Percentiles rank a stretch among this genome's conserved stretches.
These are phyloP conservation scores for Aureobasidium sp. DNA, from an alignment of 2,329 filamentous ascomycete species.

Conservation along the genomic window DNA sequence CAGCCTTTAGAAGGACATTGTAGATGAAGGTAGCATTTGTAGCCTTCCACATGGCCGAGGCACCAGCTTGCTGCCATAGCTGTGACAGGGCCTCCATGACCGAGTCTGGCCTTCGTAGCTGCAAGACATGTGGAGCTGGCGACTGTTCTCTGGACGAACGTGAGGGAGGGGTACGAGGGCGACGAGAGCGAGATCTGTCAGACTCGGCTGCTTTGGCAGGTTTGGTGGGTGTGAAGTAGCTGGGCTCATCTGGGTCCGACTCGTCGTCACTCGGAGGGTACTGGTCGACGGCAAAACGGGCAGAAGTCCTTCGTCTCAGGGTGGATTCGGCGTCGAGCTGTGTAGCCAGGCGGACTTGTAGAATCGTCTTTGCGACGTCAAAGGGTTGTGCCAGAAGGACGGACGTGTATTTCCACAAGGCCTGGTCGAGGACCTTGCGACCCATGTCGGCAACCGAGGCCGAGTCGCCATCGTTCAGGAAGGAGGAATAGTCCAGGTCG, in stretches of 20 bases:
- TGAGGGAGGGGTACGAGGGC: conserved; percentile 37
- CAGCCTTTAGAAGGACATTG: conserved; percentile 72
- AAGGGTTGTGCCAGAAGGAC: conserved; percentile 90
- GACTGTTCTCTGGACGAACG: conserved; percentile 34
- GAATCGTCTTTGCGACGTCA: conserved; percentile 88
- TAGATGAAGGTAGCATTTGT: conserved; percentile 92
- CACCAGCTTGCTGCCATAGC: conserved; percentile 82
- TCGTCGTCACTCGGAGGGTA: conserved; percentile 49
- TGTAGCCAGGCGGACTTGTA: conserved; percentile 63
- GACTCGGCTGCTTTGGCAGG: conserved; percentile 35
- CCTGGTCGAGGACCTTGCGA: conserved; percentile 72
- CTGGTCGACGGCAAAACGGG: conserved; percentile 6
- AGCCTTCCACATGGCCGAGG: conserved; percentile 89
- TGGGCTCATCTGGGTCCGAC: conserved; percentile 61
- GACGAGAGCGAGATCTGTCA: conserved; percentile 27
- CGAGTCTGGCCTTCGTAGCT: conserved; percentile 68
- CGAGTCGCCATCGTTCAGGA: conserved; percentile 63
- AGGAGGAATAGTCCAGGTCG: conserved; percentile 88
- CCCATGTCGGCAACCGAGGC: conserved; percentile 67
- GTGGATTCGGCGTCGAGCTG: conserved; percentile 18
- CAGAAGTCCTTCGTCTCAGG: background rate
- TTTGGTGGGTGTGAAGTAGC: conserved; percentile 73
- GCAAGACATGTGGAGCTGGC: conserved; percentile 52
- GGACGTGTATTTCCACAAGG: conserved; percentile 86
- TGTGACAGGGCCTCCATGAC: conserved; percentile 80